phyloP scores from a whole-genome alignment of 2,329 filamentous ascomycete species.

The Emergomyces orientalis region DNA sequence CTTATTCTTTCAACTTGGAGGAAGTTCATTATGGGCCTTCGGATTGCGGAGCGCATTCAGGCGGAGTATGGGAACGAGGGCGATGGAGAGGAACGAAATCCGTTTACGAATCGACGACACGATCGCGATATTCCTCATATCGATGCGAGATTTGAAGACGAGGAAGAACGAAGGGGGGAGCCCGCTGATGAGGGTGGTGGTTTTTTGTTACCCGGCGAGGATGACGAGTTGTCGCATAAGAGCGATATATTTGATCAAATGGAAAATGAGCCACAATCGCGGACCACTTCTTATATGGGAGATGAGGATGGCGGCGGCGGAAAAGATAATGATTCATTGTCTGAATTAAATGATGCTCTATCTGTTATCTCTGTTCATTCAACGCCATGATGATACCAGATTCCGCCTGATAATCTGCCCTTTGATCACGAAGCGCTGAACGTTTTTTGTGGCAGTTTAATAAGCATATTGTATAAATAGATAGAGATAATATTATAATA shows the following conservation, averaged over 20 bases:
- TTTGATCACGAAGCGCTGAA: neutral
- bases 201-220: conserved; percentile 26
- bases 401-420: neutral
- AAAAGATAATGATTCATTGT: conserved; percentile 2
- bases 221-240: conserved; percentile 12
- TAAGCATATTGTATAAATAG: neutral
- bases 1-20: conserved; percentile 68
- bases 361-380: conserved; percentile 5
- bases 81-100: conserved; percentile 25
- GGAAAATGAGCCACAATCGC: neutral
- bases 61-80: conserved; percentile 57
- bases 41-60: conserved; percentile 67
- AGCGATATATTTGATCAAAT: conserved; percentile 1
- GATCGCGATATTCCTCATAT: conserved; percentile 6
- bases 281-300: neutral
- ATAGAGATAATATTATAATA: neutral
- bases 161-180: neutral
- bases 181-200: conserved; percentile 21
- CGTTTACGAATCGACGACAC: conserved; percentile 23
- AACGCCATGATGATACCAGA: neutral
- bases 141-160: neutral
- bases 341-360: conserved; percentile 13
- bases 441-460: neutral
- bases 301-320: neutral
- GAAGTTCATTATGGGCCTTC: conserved; percentile 74